Conservation (phyloP, 306 rosid genomes). For the Malus sylvestris region DNA sequence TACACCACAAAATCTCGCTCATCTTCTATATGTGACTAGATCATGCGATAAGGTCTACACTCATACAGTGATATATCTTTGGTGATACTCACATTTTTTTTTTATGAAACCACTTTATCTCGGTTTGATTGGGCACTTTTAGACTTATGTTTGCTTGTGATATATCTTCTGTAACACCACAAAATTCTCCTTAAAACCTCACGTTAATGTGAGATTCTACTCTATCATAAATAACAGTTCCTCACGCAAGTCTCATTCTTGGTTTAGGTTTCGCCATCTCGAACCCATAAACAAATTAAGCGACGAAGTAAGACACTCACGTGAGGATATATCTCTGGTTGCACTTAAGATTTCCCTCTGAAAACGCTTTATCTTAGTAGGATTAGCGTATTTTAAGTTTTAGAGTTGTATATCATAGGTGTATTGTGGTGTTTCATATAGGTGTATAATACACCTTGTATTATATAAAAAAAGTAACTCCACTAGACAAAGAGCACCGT, state of each 20-base stretch:
- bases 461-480: background rate
- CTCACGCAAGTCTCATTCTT: background rate
- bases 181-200: background rate
- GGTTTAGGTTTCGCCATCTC: background rate
- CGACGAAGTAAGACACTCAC: background rate
- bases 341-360: no score
- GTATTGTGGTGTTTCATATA: background rate
- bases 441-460: no score
- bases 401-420: background rate
- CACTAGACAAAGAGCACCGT: constrained; percentile 10
- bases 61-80: background rate
- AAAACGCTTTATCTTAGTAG: background rate
- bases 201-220: background rate
- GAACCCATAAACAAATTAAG: no score
- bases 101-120: no score
- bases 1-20: background rate
- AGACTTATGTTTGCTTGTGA: background rate
- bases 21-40: background rate
- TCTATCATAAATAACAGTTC: background rate
- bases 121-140: background rate
- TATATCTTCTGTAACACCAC: background rate
- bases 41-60: background rate
- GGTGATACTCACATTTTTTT: background rate
- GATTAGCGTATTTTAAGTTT: background rate
- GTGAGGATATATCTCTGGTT: background rate